A percentile compares a stretch with the other conserved stretches of the same genome.
Evolutionary conservation across 768 basidiomycete genomes (phyloP).

Genomic region (Cystofilobasidium ferigula): DNA sequence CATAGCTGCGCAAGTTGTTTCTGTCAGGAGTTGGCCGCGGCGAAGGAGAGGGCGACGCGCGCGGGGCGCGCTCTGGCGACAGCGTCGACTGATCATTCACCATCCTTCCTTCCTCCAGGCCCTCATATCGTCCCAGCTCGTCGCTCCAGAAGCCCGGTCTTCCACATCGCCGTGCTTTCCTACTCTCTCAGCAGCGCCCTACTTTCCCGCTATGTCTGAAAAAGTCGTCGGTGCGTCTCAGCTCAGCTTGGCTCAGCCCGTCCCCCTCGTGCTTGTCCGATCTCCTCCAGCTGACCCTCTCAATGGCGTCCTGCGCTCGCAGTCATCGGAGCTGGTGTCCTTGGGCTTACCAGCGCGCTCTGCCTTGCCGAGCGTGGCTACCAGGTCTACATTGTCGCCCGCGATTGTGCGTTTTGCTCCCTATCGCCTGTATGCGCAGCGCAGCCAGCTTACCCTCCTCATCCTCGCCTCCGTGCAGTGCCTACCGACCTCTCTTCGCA

Average conservation of each 20-base stretch:
- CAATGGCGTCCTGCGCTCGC: not conserved
- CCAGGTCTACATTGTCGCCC: conserved; percentile 18
- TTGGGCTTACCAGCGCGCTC: conserved; percentile 15
- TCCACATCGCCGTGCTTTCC: not conserved
- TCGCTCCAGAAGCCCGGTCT: too few relatives aligned
- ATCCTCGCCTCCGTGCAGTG: not conserved
- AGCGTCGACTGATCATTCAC: too few relatives aligned
- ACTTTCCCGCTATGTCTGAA: not conserved
- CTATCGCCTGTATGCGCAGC: too few relatives aligned
- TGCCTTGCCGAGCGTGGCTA: conserved; percentile 18
- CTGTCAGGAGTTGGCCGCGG: too few relatives aligned
- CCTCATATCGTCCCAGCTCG: too few relatives aligned
- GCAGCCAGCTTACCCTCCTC: not conserved
- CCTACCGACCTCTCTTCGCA: conserved; percentile 16
- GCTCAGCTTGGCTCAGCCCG: not conserved
- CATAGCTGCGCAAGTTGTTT: too few relatives aligned
- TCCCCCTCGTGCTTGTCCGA: too few relatives aligned
- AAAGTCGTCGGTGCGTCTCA: conserved; percentile 10
- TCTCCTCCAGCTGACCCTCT: not conserved
- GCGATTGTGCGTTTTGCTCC: conserved; percentile 3
- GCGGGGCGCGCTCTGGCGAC: too few relatives aligned
- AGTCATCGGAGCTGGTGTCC: conserved; percentile 21
- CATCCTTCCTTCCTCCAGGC: too few relatives aligned
- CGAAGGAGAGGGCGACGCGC: too few relatives aligned
- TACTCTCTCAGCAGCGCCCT: not conserved